These are phyloP conservation scores for Ceratocystis cacaofunesta DNA, from an alignment of 2,329 filamentous ascomycete species.

Conservation along the genomic window DNA sequence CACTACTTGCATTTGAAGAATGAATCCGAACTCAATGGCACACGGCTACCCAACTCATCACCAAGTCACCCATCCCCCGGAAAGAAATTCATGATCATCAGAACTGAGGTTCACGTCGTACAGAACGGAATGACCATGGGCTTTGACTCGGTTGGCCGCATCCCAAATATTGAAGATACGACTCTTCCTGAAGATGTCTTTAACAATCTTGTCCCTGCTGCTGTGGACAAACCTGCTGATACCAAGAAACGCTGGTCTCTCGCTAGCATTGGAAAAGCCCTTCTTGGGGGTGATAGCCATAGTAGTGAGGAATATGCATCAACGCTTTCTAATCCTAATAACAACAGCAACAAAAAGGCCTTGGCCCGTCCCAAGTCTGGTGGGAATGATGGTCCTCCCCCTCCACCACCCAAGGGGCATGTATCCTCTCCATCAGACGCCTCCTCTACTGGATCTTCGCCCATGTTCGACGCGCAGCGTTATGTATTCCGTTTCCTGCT, in stretches of 20 bases:
- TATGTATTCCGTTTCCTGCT: constrained; percentile 64
- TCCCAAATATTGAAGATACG: constrained; percentile 19
- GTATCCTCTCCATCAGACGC: constrained; percentile 32
- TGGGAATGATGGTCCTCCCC: constrained; percentile 20
- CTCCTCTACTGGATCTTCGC: constrained; percentile 41
- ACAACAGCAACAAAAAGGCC: neutral
- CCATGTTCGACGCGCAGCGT: constrained; percentile 38
- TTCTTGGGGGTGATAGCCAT: constrained; percentile 23
- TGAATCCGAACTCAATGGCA: constrained; percentile 36
- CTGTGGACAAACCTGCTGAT: constrained; percentile 23
- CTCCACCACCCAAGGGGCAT: constrained; percentile 24
- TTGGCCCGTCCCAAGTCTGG: neutral
- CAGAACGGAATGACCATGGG: constrained; percentile 35
- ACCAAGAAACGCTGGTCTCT: constrained; percentile 49
- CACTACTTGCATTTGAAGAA: constrained; percentile 65
- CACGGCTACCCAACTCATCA: constrained; percentile 45
- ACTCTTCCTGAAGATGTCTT: constrained; percentile 20
- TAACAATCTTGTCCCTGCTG: constrained; percentile 18
- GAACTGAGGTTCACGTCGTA: constrained; percentile 47
- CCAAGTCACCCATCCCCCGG: constrained; percentile 77
- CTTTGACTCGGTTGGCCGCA: constrained; percentile 33
- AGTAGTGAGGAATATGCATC: constrained; percentile 19
- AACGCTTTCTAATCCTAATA: constrained; percentile 21
- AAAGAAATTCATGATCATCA: constrained; percentile 75
- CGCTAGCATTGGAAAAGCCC: constrained; percentile 47